Conservation (phyloP, 2,329 filamentous ascomycete genomes). For the Didymella exigua region DNA sequence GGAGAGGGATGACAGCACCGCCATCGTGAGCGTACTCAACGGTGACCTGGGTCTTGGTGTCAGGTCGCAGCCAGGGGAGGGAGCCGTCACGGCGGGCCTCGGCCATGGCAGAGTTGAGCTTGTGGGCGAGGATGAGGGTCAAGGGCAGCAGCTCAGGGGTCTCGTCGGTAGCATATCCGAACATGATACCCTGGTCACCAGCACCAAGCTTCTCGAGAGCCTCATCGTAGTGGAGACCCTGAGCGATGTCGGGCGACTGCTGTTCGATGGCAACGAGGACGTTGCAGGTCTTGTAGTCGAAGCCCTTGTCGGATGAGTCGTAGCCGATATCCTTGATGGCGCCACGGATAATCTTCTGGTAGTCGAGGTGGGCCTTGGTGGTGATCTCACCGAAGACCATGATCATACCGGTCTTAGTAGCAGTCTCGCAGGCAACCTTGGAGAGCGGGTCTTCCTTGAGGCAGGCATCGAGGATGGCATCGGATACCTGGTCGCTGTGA, state of each 20-base stretch:
- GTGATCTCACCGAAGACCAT: constrained; percentile 89
- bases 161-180: constrained; percentile 99
- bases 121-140: constrained; percentile 92
- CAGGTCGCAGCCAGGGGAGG: constrained; percentile 92
- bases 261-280: constrained; percentile 98
- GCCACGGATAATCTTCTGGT: constrained; percentile 94
- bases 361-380: constrained; percentile 93
- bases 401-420: constrained; percentile 99
- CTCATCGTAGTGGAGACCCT: constrained; percentile 98
- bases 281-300: constrained; percentile 99
- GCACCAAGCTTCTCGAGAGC: constrained; percentile 97
- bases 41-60: constrained; percentile 99
- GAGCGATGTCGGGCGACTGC: constrained; percentile 98
- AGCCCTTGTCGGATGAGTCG: constrained; percentile 95
- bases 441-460: constrained; percentile 92
- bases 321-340: constrained; percentile 99
- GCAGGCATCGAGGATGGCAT: constrained; percentile 98
- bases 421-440: constrained; percentile 98
- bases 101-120: constrained; percentile 95
- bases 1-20: constrained; percentile 87
- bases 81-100: constrained; percentile 84
- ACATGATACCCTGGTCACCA: constrained; percentile 99
- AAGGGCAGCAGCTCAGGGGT: constrained; percentile 96
- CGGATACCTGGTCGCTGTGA: constrained; percentile 87
- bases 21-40: constrained; percentile 97